Evolutionary conservation across 1,139 yeast species (phyloP), one percentile per base, ranked within the genome.

Genomic region (Yamadazyma oceani): DNA sequence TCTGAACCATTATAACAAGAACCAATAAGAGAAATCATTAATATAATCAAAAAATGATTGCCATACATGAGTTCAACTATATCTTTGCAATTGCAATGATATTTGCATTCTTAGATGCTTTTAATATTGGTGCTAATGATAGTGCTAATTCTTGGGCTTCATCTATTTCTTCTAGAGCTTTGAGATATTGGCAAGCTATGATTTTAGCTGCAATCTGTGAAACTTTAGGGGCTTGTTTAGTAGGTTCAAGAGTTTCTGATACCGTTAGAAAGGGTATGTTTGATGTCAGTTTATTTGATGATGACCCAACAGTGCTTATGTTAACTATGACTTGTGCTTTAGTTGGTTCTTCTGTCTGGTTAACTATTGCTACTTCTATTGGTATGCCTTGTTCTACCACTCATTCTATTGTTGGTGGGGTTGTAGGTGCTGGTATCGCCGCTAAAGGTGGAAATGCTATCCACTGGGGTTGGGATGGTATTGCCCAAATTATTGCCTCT

Each of bases 371-470:
- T 26, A 85, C 92, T 23, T 49, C 58, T 4, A 58, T 82, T 28
- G 86, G 88, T 46, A 75, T 82, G 75, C 90, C 92, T 19, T 89
- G 82, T 34, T 83, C 90, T 12, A 82, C 90, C 23, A 84, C 92
- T 16, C 90, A 84, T 54, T 80, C 89, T 10, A 82, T 84, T 50
- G 85, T 84, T 36, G 92, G 90, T 55, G 90, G 82, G 26, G 74
- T 82, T 35, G 81, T 83, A 45, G 92, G 94, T 46, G 73, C 85
- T 13, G 82, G 87, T 41, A 75, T 85, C 53, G 94, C 90, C 35
- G 82, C 90, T 21, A 71, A 69, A 47, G 82, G 81, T 43, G 80
- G 77, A 30, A 53, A 61, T 2, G 67, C 76, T 42, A 74, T 84
- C 42, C 64, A 60, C 42, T 84, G 92, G 94, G 90, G 88, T 17